phyloP scores from a whole-genome alignment of 2,329 filamentous ascomycete species.

The Aspergillus costaricaensis region DNA sequence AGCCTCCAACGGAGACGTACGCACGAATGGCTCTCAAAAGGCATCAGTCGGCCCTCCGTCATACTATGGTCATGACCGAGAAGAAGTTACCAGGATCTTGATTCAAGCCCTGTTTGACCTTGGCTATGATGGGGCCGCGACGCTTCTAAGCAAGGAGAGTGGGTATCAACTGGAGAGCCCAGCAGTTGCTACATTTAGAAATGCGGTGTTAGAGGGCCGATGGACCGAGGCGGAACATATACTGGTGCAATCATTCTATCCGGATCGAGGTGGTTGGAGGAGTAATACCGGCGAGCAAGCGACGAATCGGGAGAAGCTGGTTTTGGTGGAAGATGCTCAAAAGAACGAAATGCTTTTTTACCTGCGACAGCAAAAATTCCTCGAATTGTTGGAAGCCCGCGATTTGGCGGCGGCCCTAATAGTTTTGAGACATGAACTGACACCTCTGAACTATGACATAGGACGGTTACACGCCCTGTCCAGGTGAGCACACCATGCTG shows the following conservation, averaged over 20 bases:
- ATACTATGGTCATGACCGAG: conserved; percentile 84
- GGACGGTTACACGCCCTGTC: conserved; percentile 79
- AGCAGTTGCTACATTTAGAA: conserved; percentile 81
- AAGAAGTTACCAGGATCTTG: conserved; percentile 88
- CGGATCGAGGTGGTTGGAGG: conserved; percentile 49
- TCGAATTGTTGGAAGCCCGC: conserved; percentile 79
- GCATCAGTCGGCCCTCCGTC: conserved; percentile 37
- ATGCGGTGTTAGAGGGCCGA: conserved; percentile 73
- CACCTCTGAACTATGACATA: conserved; percentile 78
- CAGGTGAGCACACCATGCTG: conserved; percentile 49
- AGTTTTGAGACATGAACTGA: conserved; percentile 85
- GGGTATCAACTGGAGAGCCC: conserved; percentile 84
- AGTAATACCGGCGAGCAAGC: conserved; percentile 33
- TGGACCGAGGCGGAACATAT: conserved; percentile 86
- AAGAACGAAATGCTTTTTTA: conserved; percentile 80
- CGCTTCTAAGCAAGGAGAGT: conserved; percentile 74
- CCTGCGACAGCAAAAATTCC: conserved; percentile 89
- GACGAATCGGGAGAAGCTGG: conserved; percentile 58
- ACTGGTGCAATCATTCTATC: conserved; percentile 58
- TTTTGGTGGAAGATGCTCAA: conserved; percentile 74
- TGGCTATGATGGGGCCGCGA: conserved; percentile 78
- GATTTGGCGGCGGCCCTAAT: conserved; percentile 73
- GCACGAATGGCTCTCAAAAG: conserved; percentile 44
- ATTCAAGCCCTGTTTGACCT: conserved; percentile 89
- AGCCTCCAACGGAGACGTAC: conserved; percentile 40